Percentiles rank a stretch among this genome's conserved stretches.
Evolutionary conservation across 495 filamentous ascomycete genomes (phyloP).

Genomic region (Neurospora sp.): DNA sequence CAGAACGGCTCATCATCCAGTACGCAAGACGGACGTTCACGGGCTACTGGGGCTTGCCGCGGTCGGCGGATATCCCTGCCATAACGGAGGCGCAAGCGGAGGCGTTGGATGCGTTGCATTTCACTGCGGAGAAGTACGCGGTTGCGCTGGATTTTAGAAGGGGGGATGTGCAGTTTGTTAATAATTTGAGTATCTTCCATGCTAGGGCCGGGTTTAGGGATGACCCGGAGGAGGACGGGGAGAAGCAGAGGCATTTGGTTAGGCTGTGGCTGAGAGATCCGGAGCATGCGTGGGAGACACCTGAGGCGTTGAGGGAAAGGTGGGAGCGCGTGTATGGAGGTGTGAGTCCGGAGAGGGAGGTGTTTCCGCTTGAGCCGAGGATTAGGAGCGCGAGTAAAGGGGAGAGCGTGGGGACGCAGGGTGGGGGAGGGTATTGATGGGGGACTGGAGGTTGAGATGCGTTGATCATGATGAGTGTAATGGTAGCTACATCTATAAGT

Average conservation of each 20-base stretch:
- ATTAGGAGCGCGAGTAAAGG: conserved; percentile 33
- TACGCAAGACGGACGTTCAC: conserved; percentile 50
- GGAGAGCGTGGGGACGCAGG: conserved; percentile 1
- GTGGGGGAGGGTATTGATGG: not conserved
- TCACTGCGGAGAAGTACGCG: conserved; percentile 44
- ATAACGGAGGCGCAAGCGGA: conserved; percentile 59
- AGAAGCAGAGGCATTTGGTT: conserved; percentile 45
- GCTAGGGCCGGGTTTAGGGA: conserved; percentile 38
- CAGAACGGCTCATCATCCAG: conserved; percentile 43
- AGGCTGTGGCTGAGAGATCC: conserved; percentile 49
- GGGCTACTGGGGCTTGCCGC: conserved; percentile 42
- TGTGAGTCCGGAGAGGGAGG: conserved; percentile 37
- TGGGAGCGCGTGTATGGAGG: conserved; percentile 46
- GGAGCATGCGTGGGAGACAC: conserved; percentile 46
- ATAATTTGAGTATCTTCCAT: conserved; percentile 45
- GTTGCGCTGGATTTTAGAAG: conserved; percentile 43
- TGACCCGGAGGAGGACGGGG: conserved; percentile 12
- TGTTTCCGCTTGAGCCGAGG: conserved; percentile 44
- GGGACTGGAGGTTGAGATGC: not conserved
- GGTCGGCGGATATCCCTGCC: conserved; percentile 42
- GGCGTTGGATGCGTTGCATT: conserved; percentile 55
- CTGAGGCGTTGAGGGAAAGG: conserved; percentile 31
- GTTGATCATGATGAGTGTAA: not conserved
- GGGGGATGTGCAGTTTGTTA: conserved; percentile 45
- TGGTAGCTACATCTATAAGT: not conserved